These are phyloP conservation scores for Aciculosporium take DNA, from an alignment of 2,329 filamentous ascomycete species.

Conservation along the genomic window DNA sequence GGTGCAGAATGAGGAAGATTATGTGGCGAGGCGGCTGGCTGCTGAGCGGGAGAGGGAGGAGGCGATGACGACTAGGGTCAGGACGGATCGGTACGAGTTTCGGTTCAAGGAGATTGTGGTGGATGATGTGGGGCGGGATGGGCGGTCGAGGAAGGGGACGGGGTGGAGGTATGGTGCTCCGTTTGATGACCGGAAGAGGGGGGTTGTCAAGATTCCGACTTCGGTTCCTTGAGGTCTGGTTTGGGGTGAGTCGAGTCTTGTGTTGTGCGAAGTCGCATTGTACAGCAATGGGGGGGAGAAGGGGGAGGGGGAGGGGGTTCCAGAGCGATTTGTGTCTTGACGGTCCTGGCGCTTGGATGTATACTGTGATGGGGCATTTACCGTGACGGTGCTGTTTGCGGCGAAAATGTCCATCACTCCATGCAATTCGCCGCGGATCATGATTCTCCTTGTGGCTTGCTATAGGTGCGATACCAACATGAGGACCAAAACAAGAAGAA, in stretches of 20 bases:
- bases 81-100: slow-evolving; percentile 44
- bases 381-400: not conserved
- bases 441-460: too few relatives aligned
- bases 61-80: slow-evolving; percentile 28
- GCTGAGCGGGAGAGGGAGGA: slow-evolving; percentile 22
- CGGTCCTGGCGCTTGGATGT: not conserved
- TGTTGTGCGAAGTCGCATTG: not conserved
- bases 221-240: slow-evolving; percentile 34
- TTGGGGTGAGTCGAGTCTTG: not conserved
- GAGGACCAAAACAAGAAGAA: too few relatives aligned
- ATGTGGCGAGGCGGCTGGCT: slow-evolving; percentile 20
- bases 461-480: too few relatives aligned
- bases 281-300: too few relatives aligned
- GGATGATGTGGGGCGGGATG: slow-evolving; percentile 40
- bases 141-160: slow-evolving; percentile 34
- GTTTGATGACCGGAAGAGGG: slow-evolving; percentile 46
- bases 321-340: not conserved
- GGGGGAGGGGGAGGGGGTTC: too few relatives aligned
- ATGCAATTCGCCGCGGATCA: too few relatives aligned
- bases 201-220: slow-evolving; percentile 54
- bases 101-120: slow-evolving; percentile 45
- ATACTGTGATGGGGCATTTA: not conserved
- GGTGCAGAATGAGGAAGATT: slow-evolving; percentile 29
- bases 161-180: slow-evolving; percentile 53
- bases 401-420: not conserved